Evolutionary conservation across 495 filamentous ascomycete genomes (phyloP), one percentile per base, ranked within the genome.

Genomic region (Evernia prunastri): DNA sequence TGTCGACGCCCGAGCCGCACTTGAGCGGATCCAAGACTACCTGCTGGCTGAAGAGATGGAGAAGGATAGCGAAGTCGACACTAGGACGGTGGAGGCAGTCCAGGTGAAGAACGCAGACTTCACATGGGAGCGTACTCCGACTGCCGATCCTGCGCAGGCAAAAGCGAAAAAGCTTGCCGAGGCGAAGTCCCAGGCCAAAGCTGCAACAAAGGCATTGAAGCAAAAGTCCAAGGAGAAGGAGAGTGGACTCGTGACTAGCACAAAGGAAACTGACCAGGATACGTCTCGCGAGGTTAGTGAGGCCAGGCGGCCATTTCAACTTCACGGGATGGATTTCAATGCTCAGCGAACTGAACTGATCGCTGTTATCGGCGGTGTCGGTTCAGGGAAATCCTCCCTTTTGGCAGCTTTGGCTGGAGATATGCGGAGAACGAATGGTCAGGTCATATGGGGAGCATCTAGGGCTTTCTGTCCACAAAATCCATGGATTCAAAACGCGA

Each of bases 401-500:
- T 83, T 97, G 1, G 88, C 90, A 56, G 91, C 93, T 6, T 74
- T 97, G 51, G 92, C 92, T 2, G 92, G 93, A 31, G 92, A 97
- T 66, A 97, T 97, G 93, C 81, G 90, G 27, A 84, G 84, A 71
- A 92, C 88, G 0, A 74, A 76, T 13, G 93, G 93, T 1, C 77
- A 82, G 40, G 80, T 96, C 8, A 79, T 80, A 5, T 76, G 95
- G 58, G 90, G 91, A 56, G 88, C 89, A 1, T 84, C 84, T 2
- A 77, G 90, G 51, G 88, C 91, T 0, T 96, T 93, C 67, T 97
- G 93, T 67, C 91, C 93, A 0, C 93, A 97, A 70, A 93, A 93
- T 70, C 88, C 93, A 4, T 97, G 93, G 93, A 96, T 97, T 56
- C 91, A 96, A 69, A 97, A 96, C 69, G 79, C 90, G 0, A 87